Base-by-base conservation (phyloP, 805 yeast species). In the Myxozyma geophila region DNA sequence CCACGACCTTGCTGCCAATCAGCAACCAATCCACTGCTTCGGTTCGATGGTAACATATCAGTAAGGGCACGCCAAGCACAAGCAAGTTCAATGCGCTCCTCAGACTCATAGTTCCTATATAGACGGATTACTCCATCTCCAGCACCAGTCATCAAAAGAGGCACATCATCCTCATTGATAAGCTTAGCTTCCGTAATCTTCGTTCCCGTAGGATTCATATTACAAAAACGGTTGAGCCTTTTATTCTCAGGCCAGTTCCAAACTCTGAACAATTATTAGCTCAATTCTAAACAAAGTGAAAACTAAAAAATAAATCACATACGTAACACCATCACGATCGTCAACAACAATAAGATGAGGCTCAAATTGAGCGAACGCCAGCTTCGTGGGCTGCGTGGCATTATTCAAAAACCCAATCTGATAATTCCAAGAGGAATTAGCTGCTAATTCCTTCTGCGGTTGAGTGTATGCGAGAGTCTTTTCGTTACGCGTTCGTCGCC, bases 1-100 rank as follows among this genome's bases (percentile, higher is more conserved):
- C 99, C 99, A 64, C 97, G 80, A 51, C 95, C 88, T 73, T 95
- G 99, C 75, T 93, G 98, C 99, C 99, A 95, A 70, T 95, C 98
- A 10, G 92, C 85, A 19, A 91, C 82, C 58, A 93, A 78, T 2
- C 97, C 97, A 15, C 90, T 85, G 35, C 92, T 87, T 71, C 90
- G 82, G 33, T 93, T 89, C 0, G 96, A 87, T 33, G 91, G 80
- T 17, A 91, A 77, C 72, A 93, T 80, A 74, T 92, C 97, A 0
- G 96, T 88, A 62, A 95, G 80, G 0, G 96, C 97, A 74, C 97
- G 83, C 98, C 98, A 95, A 0, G 97, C 85, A 0, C 96, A 83
- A 1, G 92, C 85, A 58, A 90, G 76, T 69, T 88, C 87, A 7
- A 86, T 80, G 5, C 80, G 78, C 3, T 80, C 81, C 7, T 76